Percentiles rank a stretch among this genome's conserved stretches.
phyloP scores from a whole-genome alignment of 495 filamentous ascomycete genomes.

The Extremus antarcticus region DNA sequence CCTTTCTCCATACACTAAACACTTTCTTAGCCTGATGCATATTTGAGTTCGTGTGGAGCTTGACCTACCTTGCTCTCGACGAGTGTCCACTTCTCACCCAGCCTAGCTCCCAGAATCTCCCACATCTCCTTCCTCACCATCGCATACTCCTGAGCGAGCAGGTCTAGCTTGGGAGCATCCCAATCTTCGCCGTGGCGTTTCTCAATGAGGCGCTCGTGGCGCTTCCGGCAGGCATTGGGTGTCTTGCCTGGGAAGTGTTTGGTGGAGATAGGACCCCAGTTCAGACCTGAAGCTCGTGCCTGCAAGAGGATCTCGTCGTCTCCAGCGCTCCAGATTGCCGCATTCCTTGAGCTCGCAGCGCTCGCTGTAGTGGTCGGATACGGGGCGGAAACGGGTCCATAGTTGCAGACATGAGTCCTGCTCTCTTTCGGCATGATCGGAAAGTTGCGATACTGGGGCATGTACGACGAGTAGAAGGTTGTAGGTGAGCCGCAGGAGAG shows the following conservation, averaged over 20 bases:
- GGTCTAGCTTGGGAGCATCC: slow-evolving; percentile 55
- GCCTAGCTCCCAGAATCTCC: slow-evolving; percentile 47
- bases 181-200: slow-evolving; percentile 50
- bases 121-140: slow-evolving; percentile 60
- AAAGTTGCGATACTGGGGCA: slow-evolving; percentile 3
- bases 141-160: slow-evolving; percentile 56
- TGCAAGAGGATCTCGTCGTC: slow-evolving; percentile 53
- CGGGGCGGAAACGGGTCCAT: slow-evolving; percentile 2
- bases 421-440: slow-evolving; percentile 22
- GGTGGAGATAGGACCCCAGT: slow-evolving; percentile 61
- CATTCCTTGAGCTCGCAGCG: slow-evolving; percentile 6
- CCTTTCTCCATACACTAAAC: slow-evolving; percentile 44
- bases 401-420: not conserved
- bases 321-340: slow-evolving; percentile 45
- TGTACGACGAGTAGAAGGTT: not conserved
- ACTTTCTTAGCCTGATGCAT: not conserved
- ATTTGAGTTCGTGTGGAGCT: not conserved
- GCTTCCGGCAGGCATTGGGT: slow-evolving; percentile 67
- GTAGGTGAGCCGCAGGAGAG: not conserved
- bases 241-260: slow-evolving; percentile 62
- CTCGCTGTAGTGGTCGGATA: slow-evolving; percentile 8
- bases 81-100: slow-evolving; percentile 58
- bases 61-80: slow-evolving; percentile 57
- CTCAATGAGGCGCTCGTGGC: slow-evolving; percentile 65
- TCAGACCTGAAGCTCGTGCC: slow-evolving; percentile 52